These are phyloP conservation scores for Malus hybrid DNA, from an alignment of 331 rosid genomes.

Conservation along the genomic window DNA sequence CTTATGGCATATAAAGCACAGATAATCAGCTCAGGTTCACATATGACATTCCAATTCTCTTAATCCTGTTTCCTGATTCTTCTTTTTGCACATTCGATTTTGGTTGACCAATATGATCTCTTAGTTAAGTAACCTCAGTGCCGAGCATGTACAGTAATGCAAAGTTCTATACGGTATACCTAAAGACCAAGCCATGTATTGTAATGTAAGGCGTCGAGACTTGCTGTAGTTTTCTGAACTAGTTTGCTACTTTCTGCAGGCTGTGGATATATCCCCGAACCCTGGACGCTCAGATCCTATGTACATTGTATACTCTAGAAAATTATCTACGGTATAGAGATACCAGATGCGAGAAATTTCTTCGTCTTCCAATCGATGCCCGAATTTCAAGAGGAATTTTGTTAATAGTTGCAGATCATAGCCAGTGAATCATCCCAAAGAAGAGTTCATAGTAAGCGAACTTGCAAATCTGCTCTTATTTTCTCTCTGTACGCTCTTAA, in stretches of 20 bases:
- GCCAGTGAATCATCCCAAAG: background rate
- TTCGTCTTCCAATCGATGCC: slow-evolving; percentile 6
- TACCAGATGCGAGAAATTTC: background rate
- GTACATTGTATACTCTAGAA: slow-evolving; percentile 55
- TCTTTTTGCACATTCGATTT: background rate
- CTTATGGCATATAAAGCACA: background rate
- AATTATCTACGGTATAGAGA: slow-evolving; percentile 31
- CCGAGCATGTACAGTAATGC: too few species aligned
- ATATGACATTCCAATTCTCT: background rate
- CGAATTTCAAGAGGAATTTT: background rate
- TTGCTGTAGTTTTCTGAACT: too few species aligned
- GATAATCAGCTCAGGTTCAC: background rate
- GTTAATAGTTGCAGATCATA: background rate
- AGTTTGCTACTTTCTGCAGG: slow-evolving; percentile 30
- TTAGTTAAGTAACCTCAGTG: background rate
- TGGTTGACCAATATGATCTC: background rate
- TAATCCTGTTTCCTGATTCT: background rate
- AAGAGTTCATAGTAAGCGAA: background rate
- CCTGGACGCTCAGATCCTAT: slow-evolving; percentile 76
- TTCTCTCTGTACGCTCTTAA: background rate
- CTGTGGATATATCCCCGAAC: slow-evolving; percentile 65
- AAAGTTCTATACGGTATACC: too few species aligned
- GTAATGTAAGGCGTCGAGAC: too few species aligned
- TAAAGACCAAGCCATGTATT: too few species aligned
- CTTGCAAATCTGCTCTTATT: background rate